A percentile compares a stretch with the other conserved stretches of the same genome.
Evolutionary conservation across 192 early-diverging fungal species (phyloP).

Genomic region (Ambispora gerdemannii): DNA sequence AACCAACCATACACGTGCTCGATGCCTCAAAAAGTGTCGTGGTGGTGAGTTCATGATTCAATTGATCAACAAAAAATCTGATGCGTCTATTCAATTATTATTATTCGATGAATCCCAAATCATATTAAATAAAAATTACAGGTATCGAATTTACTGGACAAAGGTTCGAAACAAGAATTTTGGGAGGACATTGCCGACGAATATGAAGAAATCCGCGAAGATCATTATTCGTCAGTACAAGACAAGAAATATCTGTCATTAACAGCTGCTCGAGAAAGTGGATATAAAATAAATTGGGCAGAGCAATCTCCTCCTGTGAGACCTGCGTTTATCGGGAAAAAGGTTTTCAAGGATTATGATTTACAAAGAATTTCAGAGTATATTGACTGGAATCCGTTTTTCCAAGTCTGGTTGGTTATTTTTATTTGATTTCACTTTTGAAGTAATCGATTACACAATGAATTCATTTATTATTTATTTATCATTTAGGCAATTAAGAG

Average conservation of each 20-base stretch:
- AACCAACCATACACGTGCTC: slow-evolving; percentile 80
- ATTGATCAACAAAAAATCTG: too few relatives aligned
- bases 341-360: slow-evolving; percentile 72
- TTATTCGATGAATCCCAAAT: neutral
- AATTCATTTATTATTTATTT: neutral
- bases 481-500: slow-evolving; percentile 70
- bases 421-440: neutral
- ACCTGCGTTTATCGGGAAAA: slow-evolving; percentile 81
- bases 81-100: neutral
- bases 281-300: slow-evolving; percentile 69
- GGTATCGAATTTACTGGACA: slow-evolving; percentile 73
- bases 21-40: slow-evolving; percentile 92
- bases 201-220: slow-evolving; percentile 90
- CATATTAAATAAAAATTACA: neutral
- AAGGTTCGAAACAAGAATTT: slow-evolving; percentile 77
- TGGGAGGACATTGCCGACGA: slow-evolving; percentile 86
- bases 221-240: slow-evolving; percentile 90
- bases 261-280: slow-evolving; percentile 64
- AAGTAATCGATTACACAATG: neutral
- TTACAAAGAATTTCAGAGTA: slow-evolving; percentile 72
- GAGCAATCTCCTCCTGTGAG: slow-evolving; percentile 64
- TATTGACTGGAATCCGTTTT: slow-evolving; percentile 99
- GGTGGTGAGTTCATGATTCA: slow-evolving; percentile 63
- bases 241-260: slow-evolving; percentile 76
- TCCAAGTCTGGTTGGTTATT: slow-evolving; percentile 77